phyloP scores from a whole-genome alignment of 1,139 yeast species.

The Scheffersomyces quercinus region DNA sequence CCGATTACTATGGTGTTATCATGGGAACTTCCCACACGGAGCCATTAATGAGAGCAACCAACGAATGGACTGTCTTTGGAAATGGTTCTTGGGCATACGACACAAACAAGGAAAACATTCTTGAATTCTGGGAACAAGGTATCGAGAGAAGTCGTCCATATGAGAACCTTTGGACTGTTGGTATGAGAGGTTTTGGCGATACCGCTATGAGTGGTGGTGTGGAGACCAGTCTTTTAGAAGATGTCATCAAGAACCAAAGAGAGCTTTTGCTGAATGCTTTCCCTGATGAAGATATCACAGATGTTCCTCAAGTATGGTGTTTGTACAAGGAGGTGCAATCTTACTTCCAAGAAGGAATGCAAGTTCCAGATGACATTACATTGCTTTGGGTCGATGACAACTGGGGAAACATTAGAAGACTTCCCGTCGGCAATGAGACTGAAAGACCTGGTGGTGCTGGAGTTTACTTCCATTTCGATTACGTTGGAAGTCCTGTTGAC shows the following conservation, averaged over 20 bases:
- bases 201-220: constrained; percentile 14
- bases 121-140: constrained; percentile 16
- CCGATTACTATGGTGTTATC: constrained; percentile 19
- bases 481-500: constrained; percentile 18
- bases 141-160: constrained; percentile 14
- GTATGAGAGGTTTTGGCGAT: constrained; percentile 21
- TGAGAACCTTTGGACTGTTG: constrained; percentile 18
- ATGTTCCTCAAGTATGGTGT: constrained; percentile 20
- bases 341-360: constrained; percentile 17
- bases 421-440: constrained; percentile 14
- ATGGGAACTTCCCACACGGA: constrained; percentile 21
- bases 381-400: constrained; percentile 20
- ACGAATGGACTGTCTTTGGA: constrained; percentile 15
- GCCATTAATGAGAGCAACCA: constrained; percentile 18
- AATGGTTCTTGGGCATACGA: constrained; percentile 18
- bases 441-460: constrained; percentile 17
- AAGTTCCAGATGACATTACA: constrained; percentile 19
- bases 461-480: constrained; percentile 18
- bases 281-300: constrained; percentile 9
- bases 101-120: constrained; percentile 15
- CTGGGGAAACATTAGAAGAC: constrained; percentile 20
- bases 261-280: constrained; percentile 12
- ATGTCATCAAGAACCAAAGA: constrained; percentile 14
- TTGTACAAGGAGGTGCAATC: constrained; percentile 19
- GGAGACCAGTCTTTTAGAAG: constrained; percentile 12